Evolutionary conservation across 2,329 filamentous ascomycete genomes (phyloP).

Genomic region (Diaporthe capsici): DNA sequence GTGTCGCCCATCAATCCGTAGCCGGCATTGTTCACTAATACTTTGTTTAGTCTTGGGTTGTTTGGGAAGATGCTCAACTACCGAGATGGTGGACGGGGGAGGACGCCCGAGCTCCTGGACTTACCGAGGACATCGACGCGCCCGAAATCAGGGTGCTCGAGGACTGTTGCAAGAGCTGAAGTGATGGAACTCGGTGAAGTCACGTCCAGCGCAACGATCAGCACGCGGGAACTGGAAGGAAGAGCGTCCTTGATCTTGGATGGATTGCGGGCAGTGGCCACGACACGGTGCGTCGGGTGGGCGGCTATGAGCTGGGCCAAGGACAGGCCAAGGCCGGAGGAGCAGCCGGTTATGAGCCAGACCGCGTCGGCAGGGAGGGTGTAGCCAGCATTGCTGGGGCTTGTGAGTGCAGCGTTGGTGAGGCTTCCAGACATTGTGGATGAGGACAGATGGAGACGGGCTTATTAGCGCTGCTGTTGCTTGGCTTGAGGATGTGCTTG

Average conservation of each 20-base stretch:
- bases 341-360: constrained; percentile 56
- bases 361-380: constrained; percentile 53
- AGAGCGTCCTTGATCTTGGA: constrained; percentile 52
- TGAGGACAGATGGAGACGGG: not conserved
- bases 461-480: too few species aligned
- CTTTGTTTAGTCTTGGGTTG: not conserved
- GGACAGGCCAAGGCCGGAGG: constrained; percentile 49
- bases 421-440: not conserved
- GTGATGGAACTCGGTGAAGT: constrained; percentile 52
- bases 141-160: constrained; percentile 50
- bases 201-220: constrained; percentile 61
- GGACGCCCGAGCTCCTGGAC: not conserved
- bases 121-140: constrained; percentile 49
- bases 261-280: constrained; percentile 53
- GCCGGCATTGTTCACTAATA: constrained; percentile 55
- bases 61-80: not conserved
- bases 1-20: constrained; percentile 57
- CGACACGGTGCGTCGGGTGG: constrained; percentile 45
- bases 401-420: not conserved
- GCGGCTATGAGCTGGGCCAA: constrained; percentile 46
- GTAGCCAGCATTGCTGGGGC: not conserved
- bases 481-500: not conserved
- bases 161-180: constrained; percentile 51
- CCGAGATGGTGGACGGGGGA: not conserved
- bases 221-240: constrained; percentile 49